These are phyloP conservation scores for Saccharomycopsis synnaedendra DNA, from an alignment of 805 yeast genomes.

Conservation along the genomic window DNA sequence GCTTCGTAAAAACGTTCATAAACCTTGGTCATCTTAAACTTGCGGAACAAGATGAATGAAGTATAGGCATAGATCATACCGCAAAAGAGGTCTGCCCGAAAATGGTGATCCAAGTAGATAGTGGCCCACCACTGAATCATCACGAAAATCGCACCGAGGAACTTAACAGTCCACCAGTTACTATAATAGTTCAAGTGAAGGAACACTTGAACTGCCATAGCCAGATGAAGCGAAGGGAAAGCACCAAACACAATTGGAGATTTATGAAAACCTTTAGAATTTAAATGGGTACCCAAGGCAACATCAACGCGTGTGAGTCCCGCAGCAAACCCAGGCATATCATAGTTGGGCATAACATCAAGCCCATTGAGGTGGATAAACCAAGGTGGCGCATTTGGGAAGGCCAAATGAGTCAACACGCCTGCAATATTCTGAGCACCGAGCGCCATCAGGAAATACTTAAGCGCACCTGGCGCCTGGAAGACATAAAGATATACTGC, in stretches of 20 bases:
- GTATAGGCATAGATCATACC: slow-evolving; percentile 43
- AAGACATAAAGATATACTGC: slow-evolving; percentile 54
- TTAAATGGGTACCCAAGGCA: slow-evolving; percentile 49
- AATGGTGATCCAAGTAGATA: slow-evolving; percentile 63
- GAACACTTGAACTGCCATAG: slow-evolving; percentile 44
- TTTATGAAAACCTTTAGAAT: slow-evolving; percentile 51
- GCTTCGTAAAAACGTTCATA: slow-evolving; percentile 28
- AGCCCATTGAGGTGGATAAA: slow-evolving; percentile 52
- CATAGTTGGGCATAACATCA: slow-evolving; percentile 42
- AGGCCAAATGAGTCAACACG: slow-evolving; percentile 44
- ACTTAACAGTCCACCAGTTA: slow-evolving; percentile 16
- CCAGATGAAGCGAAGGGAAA: slow-evolving; percentile 50
- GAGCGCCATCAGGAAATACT: slow-evolving; percentile 39
- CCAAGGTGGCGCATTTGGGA: slow-evolving; percentile 74
- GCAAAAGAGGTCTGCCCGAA: slow-evolving; percentile 47
- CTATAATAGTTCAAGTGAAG: slow-evolving; percentile 18
- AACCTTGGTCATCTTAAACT: slow-evolving; percentile 17
- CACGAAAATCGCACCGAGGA: slow-evolving; percentile 33
- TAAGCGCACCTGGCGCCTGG: slow-evolving; percentile 54
- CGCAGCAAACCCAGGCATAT: slow-evolving; percentile 60
- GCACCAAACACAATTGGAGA: slow-evolving; percentile 64
- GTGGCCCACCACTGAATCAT: slow-evolving; percentile 66
- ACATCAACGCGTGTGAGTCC: slow-evolving; percentile 57
- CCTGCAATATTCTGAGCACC: slow-evolving; percentile 54
- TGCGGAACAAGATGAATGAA: slow-evolving; percentile 31